Evolutionary conservation across 164 flowering plant species (phyloP).

Genomic region (Liriodendron chinense): DNA sequence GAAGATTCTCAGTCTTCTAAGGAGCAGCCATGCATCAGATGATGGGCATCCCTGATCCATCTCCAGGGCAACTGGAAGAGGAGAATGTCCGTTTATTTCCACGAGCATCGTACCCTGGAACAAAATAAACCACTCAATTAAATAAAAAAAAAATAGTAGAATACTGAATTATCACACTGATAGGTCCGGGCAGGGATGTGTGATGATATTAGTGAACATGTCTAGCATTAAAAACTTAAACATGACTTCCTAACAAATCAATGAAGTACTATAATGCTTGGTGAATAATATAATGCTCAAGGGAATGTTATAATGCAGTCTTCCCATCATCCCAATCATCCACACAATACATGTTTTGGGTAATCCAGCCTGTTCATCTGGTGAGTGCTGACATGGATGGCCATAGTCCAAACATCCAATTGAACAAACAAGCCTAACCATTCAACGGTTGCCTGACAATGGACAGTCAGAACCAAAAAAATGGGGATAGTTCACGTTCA

Average conservation of each 20-base stretch:
- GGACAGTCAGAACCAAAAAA: not conserved
- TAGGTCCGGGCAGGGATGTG: not conserved
- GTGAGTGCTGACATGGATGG: not conserved
- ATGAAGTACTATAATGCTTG: not conserved
- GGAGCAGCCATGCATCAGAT: constrained; percentile 73
- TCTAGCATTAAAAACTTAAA: not conserved
- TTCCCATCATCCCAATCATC: not conserved
- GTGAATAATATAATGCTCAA: not conserved
- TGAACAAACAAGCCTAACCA: not conserved
- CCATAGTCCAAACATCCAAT: not conserved
- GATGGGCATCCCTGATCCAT: constrained; percentile 73
- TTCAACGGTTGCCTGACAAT: not conserved
- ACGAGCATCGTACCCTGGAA: constrained; percentile 79
- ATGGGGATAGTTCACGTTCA: not conserved
- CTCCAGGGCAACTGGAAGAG: constrained; percentile 68
- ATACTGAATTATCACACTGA: not conserved
- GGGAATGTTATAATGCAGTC: not conserved
- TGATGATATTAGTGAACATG: not conserved
- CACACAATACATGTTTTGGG: not conserved
- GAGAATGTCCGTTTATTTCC: constrained; percentile 47
- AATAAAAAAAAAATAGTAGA: not conserved
- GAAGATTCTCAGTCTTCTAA: constrained; percentile 46
- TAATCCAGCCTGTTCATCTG: not conserved
- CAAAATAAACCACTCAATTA: constrained; percentile 2
- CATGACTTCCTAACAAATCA: not conserved